Evolutionary conservation across 306 rosid species (phyloP).

Genomic region (Hylodesmum podocarpum): DNA sequence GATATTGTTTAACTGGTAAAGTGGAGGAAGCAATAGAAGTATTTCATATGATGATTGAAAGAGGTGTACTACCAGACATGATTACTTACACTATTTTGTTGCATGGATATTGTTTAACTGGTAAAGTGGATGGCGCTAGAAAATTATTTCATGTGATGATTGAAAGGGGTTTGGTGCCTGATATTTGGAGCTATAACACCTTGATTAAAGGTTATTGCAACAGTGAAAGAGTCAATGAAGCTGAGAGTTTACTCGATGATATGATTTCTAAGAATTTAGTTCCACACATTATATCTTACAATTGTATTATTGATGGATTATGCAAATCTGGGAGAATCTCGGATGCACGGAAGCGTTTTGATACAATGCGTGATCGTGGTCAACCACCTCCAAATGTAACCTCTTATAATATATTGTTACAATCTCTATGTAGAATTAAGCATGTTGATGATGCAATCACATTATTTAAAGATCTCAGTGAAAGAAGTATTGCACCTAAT

Average conservation of each 20-base stretch:
- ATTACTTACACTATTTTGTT: slow-evolving; percentile 16
- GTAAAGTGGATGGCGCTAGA: slow-evolving; percentile 11
- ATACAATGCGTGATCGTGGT: background rate
- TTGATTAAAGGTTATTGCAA: slow-evolving; percentile 23
- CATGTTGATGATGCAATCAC: slow-evolving; percentile 1
- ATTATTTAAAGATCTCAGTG: slow-evolving; percentile 6
- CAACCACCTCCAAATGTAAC: slow-evolving; percentile 7
- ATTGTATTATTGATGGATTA: background rate
- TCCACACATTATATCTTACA: slow-evolving; percentile 16
- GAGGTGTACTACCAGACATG: slow-evolving; percentile 5
- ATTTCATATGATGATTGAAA: background rate
- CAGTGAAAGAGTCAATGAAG: background rate
- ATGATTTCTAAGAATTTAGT: slow-evolving; percentile 1
- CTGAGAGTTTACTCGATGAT: background rate
- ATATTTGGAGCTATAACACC: slow-evolving; percentile 23
- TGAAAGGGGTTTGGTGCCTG: slow-evolving; percentile 19
- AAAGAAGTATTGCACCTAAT: background rate
- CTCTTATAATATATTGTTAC: slow-evolving; percentile 18
- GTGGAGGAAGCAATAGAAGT: background rate
- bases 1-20: background rate
- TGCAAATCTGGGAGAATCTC: background rate
- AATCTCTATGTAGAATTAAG: background rate
- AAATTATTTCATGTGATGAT: slow-evolving; percentile 19
- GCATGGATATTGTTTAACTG: slow-evolving; percentile 9
- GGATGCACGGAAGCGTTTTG: background rate